Evolutionary conservation across 306 rosid species (phyloP), one percentile per base, ranked within the genome.

Genomic region (Canavalia gladiata): DNA sequence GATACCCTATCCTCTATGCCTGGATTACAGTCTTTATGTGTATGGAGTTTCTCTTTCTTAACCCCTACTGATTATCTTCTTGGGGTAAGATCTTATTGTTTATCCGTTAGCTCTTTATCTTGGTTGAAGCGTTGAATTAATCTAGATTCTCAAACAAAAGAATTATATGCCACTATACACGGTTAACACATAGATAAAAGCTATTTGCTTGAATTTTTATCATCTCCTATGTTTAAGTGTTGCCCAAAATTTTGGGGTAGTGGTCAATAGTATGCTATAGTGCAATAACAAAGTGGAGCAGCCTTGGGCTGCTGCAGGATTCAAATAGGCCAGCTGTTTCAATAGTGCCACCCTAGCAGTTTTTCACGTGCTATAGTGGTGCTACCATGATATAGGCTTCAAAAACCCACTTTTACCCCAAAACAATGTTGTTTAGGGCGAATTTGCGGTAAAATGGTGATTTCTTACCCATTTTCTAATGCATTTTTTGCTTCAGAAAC

Each of bases 401-500:
- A 0, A 10, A 62, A 62, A 9, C 18, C 25, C 41, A 60, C 1
- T 59, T 59, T 33, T 2, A 3, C 43, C 42, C 25, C 11, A 1
- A 1, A 33, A 59, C 5, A 10, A 63, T n/a, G 1, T 63, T 63
- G 46, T 35, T 63, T 33, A 33, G 25, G 25, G 2, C 2, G 0
- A 3, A 10, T 60, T 9, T 60, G 25, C 1, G 25, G 43, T 11
- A 33, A 33, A 35, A 35, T 63, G 34, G 0, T 63, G 68, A 35
- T 10, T 12, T 63, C 41, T 63, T 4, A n/a, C 46, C 43, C 29
- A 35, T 62, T 39, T 64, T n/a, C 70, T 11, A 33, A 33, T 60
- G 43, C 68, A 34, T 60, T 60, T 60, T 60, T 60, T 10, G 49
- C 68, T 33, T 34, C 43, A 34, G 28, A 60, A 60, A 62, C 45